Evolutionary conservation across 2,329 filamentous ascomycete genomes (phyloP).

Genomic region (Paraphaeosphaeria sporulosa): DNA sequence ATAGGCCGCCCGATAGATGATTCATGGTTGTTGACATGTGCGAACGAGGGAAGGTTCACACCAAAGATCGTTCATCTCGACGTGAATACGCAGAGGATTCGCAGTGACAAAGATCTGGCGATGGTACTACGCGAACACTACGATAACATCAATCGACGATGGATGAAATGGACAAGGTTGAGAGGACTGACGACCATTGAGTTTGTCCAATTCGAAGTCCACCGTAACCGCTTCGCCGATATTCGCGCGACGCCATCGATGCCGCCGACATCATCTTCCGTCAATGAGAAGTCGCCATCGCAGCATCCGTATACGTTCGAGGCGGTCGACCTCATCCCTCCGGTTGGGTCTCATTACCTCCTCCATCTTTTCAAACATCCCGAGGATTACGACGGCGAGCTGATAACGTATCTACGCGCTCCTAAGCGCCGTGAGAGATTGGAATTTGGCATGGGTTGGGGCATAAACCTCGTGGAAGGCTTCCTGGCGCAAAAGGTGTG

Average conservation of each 20-base stretch:
- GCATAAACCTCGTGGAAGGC: constrained; percentile 50
- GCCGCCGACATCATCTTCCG: constrained; percentile 35
- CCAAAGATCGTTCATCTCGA: constrained; percentile 50
- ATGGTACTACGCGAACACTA: constrained; percentile 45
- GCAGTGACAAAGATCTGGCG: constrained; percentile 47
- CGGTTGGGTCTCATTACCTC: constrained; percentile 49
- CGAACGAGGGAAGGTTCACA: constrained; percentile 47
- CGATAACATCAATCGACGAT: constrained; percentile 41
- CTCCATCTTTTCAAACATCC: constrained; percentile 51
- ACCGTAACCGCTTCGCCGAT: constrained; percentile 51
- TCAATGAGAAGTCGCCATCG: constrained; percentile 28
- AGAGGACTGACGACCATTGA: constrained; percentile 48
- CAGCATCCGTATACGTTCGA: constrained; percentile 47
- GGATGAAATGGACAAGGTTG: constrained; percentile 42
- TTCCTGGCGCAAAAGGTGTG: constrained; percentile 49
- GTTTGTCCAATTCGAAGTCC: constrained; percentile 51
- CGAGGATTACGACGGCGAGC: constrained; percentile 49
- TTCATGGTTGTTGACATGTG: constrained; percentile 49
- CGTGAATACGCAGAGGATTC: constrained; percentile 40
- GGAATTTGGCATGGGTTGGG: constrained; percentile 49
- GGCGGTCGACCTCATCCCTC: constrained; percentile 48
- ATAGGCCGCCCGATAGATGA: constrained; percentile 32
- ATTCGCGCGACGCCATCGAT: constrained; percentile 48
- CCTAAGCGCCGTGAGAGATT: constrained; percentile 45
- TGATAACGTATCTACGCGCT: constrained; percentile 46